phyloP scores from a whole-genome alignment of 305 asterid genomes.

The Solanum hybrid region DNA sequence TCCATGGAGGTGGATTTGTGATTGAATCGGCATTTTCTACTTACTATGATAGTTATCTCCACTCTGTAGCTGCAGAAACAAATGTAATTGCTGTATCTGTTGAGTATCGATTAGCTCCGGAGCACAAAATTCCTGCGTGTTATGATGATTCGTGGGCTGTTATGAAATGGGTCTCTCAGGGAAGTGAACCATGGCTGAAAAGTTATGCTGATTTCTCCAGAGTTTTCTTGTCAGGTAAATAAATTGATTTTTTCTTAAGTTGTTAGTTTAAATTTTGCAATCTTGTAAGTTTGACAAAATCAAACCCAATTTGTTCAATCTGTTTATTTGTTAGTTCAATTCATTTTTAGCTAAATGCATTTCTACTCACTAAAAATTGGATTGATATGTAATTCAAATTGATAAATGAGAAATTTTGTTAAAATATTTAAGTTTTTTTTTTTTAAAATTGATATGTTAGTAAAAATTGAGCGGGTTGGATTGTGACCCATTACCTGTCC shows the following conservation, averaged over 20 bases:
- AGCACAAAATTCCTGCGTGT: constrained; percentile 22
- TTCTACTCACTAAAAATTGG: too few relatives aligned
- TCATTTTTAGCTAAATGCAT: too few relatives aligned
- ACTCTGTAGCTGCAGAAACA: constrained; percentile 18
- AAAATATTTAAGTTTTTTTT: too few relatives aligned
- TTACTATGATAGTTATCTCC: constrained; percentile 22
- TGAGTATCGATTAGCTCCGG: constrained; percentile 41
- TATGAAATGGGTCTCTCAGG: constrained; percentile 26
- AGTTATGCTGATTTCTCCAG: neutral
- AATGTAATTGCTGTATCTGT: constrained; percentile 29
- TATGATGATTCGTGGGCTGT: constrained; percentile 37
- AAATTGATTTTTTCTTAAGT: too few relatives aligned
- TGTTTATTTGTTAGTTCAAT: too few relatives aligned
- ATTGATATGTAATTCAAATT: too few relatives aligned
- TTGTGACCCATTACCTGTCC: too few relatives aligned
- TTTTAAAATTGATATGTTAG: too few relatives aligned
- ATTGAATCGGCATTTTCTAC: constrained; percentile 26
- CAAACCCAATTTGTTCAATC: too few relatives aligned
- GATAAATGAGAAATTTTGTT: too few relatives aligned
- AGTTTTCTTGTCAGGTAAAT: constrained; percentile 31
- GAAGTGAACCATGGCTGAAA: neutral
- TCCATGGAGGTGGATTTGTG: constrained; percentile 40
- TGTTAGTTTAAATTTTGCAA: neutral
- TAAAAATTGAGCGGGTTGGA: too few relatives aligned
- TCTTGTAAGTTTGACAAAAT: neutral